These are phyloP conservation scores for Waltergamsia citrina DNA, from an alignment of 2,329 filamentous ascomycete species.

Conservation along the genomic window DNA sequence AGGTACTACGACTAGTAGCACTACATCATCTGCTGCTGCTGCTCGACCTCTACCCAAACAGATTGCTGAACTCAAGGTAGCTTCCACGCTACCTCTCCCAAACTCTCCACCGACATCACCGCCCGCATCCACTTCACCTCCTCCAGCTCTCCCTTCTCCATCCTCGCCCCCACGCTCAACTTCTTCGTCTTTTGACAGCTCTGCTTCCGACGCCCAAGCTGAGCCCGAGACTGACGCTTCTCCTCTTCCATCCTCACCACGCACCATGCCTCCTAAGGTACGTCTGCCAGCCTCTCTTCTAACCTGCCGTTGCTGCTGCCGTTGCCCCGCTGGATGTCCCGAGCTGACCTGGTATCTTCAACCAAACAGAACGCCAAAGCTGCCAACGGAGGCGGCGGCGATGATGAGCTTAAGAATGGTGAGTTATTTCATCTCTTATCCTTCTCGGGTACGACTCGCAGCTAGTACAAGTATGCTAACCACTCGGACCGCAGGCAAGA, in stretches of 20 bases:
- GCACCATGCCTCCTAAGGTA: constrained; percentile 46
- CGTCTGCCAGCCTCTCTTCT: constrained; percentile 16
- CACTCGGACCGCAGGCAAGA: constrained; percentile 37
- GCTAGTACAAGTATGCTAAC: neutral
- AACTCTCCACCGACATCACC: constrained; percentile 27
- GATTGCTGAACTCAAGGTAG: constrained; percentile 20
- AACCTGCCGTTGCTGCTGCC: neutral
- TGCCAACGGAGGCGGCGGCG: constrained; percentile 24
- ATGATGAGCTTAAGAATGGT: constrained; percentile 15
- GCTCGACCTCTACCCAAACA: constrained; percentile 1
- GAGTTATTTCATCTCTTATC: neutral
- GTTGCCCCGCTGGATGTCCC: neutral
- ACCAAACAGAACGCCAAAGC: constrained; percentile 8
- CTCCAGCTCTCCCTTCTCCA: constrained; percentile 16
- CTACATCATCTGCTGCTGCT: neutral
- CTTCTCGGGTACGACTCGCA: too few species aligned
- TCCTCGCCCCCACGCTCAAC: constrained; percentile 17
- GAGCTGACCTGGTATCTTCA: constrained; percentile 9
- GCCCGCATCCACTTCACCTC: constrained; percentile 13
- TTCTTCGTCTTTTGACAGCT: constrained; percentile 18
- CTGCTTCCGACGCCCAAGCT: constrained; percentile 11
- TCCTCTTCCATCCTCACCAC: constrained; percentile 14
- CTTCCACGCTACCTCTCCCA: constrained; percentile 28
- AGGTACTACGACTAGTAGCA: too few species aligned
- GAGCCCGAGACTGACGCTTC: constrained; percentile 15